A percentile compares a stretch with the other conserved stretches of the same genome.
Conservation (phyloP, 768 basidiomycete genomes). For the Kwoniella sp. region DNA sequence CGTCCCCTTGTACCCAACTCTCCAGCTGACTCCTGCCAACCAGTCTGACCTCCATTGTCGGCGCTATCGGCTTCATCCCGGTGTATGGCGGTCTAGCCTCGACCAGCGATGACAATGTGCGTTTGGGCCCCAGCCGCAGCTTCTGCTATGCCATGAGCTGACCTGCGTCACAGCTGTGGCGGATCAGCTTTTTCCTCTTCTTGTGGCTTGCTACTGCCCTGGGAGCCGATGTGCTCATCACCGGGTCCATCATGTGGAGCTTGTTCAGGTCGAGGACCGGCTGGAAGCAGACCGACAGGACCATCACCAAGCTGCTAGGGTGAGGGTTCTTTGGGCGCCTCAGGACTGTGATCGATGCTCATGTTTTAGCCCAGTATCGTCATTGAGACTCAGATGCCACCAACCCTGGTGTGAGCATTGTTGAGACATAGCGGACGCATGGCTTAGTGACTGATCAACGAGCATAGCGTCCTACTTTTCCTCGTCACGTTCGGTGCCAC, state of each 20-base stretch:
- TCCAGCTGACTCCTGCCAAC: no score
- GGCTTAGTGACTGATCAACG: not conserved
- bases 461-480: slow-evolving; percentile 1
- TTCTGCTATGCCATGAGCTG: no score
- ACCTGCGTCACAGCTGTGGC: no score
- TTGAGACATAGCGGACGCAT: not conserved
- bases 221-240: slow-evolving; percentile 5
- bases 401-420: not conserved
- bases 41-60: not conserved
- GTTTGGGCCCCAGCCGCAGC: no score
- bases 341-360: not conserved
- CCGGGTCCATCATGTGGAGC: slow-evolving; percentile 3
- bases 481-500: not conserved
- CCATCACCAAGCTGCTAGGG: slow-evolving; percentile 3
- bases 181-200: not conserved
- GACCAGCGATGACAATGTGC: no score
- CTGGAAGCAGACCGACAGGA: slow-evolving; percentile 5
- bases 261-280: slow-evolving; percentile 6
- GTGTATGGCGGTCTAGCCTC: not conserved
- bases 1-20: not conserved
- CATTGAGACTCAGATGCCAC: slow-evolving; percentile 7
- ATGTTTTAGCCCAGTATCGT: not conserved
- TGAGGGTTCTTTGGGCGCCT: no score
- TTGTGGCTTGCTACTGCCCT: not conserved
- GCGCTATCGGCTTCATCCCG: not conserved